Base-by-base conservation (phyloP, 1,284 basidiomycete genomes). In the Rhodotorula sp. region DNA sequence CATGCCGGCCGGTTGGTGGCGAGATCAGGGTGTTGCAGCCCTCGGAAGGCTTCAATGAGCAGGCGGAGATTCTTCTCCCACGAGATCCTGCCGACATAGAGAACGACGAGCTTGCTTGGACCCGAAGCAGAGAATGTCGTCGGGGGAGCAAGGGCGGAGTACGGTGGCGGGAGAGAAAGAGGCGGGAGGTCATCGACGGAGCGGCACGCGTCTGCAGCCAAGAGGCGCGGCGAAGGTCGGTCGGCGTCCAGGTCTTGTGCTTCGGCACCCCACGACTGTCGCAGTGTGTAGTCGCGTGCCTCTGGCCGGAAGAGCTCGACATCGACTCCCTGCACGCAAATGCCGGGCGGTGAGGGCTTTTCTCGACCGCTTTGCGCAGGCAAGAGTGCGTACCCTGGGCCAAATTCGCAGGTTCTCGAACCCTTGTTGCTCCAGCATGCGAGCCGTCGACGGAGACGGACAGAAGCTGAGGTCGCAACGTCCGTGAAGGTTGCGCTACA, bases 51-150 rank as follows among this genome's bases (percentile, higher is more conserved):
- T 62, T 83, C 81, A 62, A 87, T 82, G 8, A 87, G 80, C 10
- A 87, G 81, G n/a, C 83, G 81, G 4, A 87, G 83, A 77, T 87
- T 87, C 80, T 87, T 87, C 79, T 87, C 86, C 84, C 85, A 86
- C 4, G 84, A 85, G 58, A 83, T 80, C 29, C 81, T 79, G 34
- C 81, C 82, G 66, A 83, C 83, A 72, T 83, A 84, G 26, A 82
- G 81, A 5, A 83, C 75, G 47, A 82, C 81, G 26, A 78, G 61
- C 47, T 75, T 76, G 54, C 68, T 77, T 79, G 67, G 72, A 79
- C 74, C 78, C 47, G 58, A 39, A 34, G 47, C 48, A 48, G 52
- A 49, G 23, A n/a, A 21, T 26, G 57, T 7, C 78, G 80, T 29
- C 70, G 79, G 23, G 78, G 67, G 14, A 76, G 66, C 46, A 5